Conservation (phyloP, 805 yeast species). For the Teunomyces cretensis region DNA sequence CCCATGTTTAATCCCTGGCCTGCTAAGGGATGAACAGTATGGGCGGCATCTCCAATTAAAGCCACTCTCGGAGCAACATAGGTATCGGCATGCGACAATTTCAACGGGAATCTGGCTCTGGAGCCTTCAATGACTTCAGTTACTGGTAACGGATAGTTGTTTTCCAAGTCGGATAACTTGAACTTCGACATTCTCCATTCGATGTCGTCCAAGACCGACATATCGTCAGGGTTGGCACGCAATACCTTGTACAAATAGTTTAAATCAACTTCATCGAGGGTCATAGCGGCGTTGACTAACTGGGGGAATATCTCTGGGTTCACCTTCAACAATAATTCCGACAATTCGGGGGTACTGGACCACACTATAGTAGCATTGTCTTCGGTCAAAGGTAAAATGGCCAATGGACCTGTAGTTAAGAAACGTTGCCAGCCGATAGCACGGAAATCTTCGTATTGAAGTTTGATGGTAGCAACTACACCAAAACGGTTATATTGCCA, state of each 20-base stretch:
- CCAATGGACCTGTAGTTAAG: constrained; percentile 88
- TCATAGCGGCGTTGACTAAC: constrained; percentile 82
- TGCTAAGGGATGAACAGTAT: constrained; percentile 94
- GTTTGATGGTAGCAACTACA: constrained; percentile 83
- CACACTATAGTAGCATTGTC: constrained; percentile 90
- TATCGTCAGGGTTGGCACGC: constrained; percentile 39
- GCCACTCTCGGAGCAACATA: constrained; percentile 85
- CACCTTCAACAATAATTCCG: constrained; percentile 58
- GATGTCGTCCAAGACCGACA: constrained; percentile 62
- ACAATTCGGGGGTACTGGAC: constrained; percentile 79
- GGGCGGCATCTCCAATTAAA: constrained; percentile 97
- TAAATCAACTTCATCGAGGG: constrained; percentile 76
- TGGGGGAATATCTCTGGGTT: constrained; percentile 63
- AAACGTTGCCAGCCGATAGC: constrained; percentile 92
- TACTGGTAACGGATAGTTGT: constrained; percentile 66
- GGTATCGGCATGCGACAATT: constrained; percentile 85
- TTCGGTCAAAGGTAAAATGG: constrained; percentile 84
- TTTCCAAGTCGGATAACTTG: constrained; percentile 49
- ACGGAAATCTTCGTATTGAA: constrained; percentile 70
- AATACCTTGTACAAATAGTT: constrained; percentile 57
- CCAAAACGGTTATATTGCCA: constrained; percentile 91
- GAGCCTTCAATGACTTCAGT: constrained; percentile 58
- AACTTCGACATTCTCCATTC: constrained; percentile 60
- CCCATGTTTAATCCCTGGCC: constrained; percentile 99
- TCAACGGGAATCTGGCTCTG: constrained; percentile 86